phyloP scores from a whole-genome alignment of 1,284 basidiomycete species.

The Xanthoconium separans region DNA sequence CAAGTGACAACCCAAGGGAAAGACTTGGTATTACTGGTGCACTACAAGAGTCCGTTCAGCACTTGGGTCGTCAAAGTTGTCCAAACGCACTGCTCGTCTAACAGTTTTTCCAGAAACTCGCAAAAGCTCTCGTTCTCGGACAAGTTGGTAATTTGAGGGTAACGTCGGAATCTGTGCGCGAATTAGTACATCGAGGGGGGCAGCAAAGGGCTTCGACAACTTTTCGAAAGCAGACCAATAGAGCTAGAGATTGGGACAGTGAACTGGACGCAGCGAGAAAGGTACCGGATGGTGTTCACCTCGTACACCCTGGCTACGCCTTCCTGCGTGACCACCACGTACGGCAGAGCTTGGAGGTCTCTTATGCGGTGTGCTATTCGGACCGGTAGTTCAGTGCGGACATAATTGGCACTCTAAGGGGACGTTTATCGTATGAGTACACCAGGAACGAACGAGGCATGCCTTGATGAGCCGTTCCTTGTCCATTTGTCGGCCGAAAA shows the following conservation, averaged over 20 bases:
- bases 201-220: constrained; percentile 37
- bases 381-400: constrained; percentile 84
- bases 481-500: constrained; percentile 77
- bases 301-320: constrained; percentile 84
- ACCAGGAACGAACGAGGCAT: constrained; percentile 1
- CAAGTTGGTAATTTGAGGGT: constrained; percentile 71
- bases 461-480: constrained; percentile 74
- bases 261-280: not conserved
- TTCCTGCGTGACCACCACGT: constrained; percentile 86
- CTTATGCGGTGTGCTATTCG: constrained; percentile 86
- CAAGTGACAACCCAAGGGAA: constrained; percentile 73
- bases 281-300: constrained; percentile 43
- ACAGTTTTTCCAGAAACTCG: constrained; percentile 59
- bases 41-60: constrained; percentile 39
- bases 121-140: constrained; percentile 83
- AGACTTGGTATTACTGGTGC: constrained; percentile 76
- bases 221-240: constrained; percentile 84
- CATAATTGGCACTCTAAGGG: constrained; percentile 83
- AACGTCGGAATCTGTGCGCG: constrained; percentile 64
- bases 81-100: constrained; percentile 70
- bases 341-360: constrained; percentile 85
- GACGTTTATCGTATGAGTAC: not conserved
- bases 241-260: constrained; percentile 43
- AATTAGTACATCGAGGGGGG: constrained; percentile 11
- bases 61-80: not conserved